phyloP scores from a whole-genome alignment of 2,329 filamentous ascomycete genomes.

The Golovinomyces cichoracearum region DNA sequence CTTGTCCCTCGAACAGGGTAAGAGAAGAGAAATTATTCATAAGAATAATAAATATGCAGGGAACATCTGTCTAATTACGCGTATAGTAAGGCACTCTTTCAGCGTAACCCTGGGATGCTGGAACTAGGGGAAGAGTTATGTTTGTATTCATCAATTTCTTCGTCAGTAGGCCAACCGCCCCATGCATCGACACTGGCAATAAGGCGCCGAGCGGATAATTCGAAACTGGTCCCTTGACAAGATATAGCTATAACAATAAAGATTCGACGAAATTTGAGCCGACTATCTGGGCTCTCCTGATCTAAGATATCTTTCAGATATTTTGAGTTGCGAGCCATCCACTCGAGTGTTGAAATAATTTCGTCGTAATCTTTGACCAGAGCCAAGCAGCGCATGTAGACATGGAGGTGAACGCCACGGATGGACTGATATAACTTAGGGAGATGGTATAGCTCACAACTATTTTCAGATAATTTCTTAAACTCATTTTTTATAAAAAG shows the following conservation, averaged over 20 bases:
- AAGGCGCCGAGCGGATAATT: slow-evolving; percentile 5
- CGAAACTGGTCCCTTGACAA: slow-evolving; percentile 4
- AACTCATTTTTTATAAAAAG: slow-evolving; percentile 13
- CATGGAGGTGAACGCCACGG: slow-evolving; percentile 23
- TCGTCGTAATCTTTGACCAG: slow-evolving; percentile 31
- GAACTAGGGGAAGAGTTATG: not conserved
- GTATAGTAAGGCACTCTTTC: too few species aligned
- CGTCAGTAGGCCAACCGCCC: slow-evolving; percentile 12
- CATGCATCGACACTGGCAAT: slow-evolving; percentile 8
- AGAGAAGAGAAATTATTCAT: too few species aligned
- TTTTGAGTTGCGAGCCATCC: slow-evolving; percentile 27
- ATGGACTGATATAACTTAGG: slow-evolving; percentile 20
- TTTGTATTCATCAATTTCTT: slow-evolving; percentile 6
- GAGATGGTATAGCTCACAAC: slow-evolving; percentile 4
- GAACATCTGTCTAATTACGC: too few species aligned
- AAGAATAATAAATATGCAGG: too few species aligned
- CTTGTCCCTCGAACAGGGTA: too few species aligned
- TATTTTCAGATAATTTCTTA: slow-evolving; percentile 8
- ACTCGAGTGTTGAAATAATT: slow-evolving; percentile 30
- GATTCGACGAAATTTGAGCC: slow-evolving; percentile 5
- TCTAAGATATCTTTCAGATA: slow-evolving; percentile 6
- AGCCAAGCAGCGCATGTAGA: slow-evolving; percentile 37
- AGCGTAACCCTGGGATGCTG: too few species aligned
- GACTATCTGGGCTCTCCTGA: slow-evolving; percentile 6
- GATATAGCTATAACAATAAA: slow-evolving; percentile 10